Base-by-base conservation (phyloP, 805 yeast genomes). In the Teunomyces stri region DNA sequence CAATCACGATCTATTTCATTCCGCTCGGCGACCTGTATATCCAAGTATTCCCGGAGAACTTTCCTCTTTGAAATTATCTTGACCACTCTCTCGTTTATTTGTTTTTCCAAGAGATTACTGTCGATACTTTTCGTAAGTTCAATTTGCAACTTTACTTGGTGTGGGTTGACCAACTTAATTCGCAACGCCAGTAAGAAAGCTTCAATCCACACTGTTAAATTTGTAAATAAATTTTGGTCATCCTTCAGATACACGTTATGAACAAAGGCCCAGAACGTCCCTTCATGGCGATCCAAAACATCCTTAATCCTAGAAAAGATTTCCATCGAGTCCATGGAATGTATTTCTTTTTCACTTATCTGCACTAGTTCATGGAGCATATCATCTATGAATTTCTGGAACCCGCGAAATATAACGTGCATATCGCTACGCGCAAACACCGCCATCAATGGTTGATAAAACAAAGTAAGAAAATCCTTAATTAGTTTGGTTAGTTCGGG, bases 241-340 rank as follows among this genome's bases (percentile, higher is more conserved):
- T 92, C 98, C 52, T 87, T 81, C n/a, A 75, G 51, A 63, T 91
- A 90, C n/a, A 90, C 79, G 45, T 86, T 83, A 59, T 89, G 92
- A 48, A 92, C 74, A 59, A 92, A 94, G 45, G 70, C 70, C 72
- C 88, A 88, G 42, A 88, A 75, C 10, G 84, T 74, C 47, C 80
- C 82, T 53, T 88, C 87, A 62, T 91, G 96, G 25, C 80, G 79
- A 37, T 82, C 82, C 36, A 89, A 77, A 15, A 92, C 68, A 9
- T 71, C 72, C 60, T 86, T 79, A 34, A 92, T 78, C 37, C 78
- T 75, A 51, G 82, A 78, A 29, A 89, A 91, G 50, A 87, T 76
- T 51, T 86, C 84, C 38, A 79, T 72, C 2, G 87, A 59, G 34
- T 66, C 64, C 31, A 69, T 53, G 13, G 75, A 72, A 47, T 75